Evolutionary conservation across 2,329 filamentous ascomycete genomes (phyloP).

Genomic region (Leptographium flavum): DNA sequence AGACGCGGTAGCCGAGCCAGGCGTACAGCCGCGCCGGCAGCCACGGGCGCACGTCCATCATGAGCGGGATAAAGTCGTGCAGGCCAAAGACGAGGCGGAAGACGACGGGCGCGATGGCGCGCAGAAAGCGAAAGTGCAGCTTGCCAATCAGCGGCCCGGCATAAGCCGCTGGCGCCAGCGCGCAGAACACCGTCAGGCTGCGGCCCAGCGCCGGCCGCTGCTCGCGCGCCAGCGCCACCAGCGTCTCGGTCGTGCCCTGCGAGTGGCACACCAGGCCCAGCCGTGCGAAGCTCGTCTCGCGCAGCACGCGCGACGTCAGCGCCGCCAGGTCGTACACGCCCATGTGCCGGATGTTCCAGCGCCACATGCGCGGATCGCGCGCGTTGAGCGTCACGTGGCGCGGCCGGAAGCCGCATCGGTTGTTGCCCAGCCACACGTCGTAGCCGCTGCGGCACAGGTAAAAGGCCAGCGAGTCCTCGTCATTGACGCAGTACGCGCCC

Average conservation of each 20-base stretch:
- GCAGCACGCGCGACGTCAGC: conserved; percentile 62
- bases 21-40: conserved; percentile 59
- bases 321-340: conserved; percentile 79
- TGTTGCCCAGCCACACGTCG: conserved; percentile 93
- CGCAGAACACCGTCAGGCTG: conserved; percentile 79
- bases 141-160: conserved; percentile 75
- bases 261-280: conserved; percentile 76
- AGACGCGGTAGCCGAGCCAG: conserved; percentile 74
- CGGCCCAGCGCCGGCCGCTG: conserved; percentile 74
- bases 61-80: conserved; percentile 83
- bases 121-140: conserved; percentile 87
- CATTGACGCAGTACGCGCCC: conserved; percentile 80
- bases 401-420: conserved; percentile 73
- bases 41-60: conserved; percentile 68
- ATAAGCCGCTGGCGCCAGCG: conserved; percentile 79
- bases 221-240: conserved; percentile 79
- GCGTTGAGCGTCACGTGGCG: conserved; percentile 58
- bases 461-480: conserved; percentile 81
- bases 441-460: conserved; percentile 85
- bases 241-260: conserved; percentile 79
- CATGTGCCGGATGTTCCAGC: conserved; percentile 93
- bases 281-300: conserved; percentile 71
- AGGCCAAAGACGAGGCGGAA: conserved; percentile 82
- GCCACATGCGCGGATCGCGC: conserved; percentile 83
- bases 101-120: conserved; percentile 56